phyloP scores from a whole-genome alignment of 495 filamentous ascomycete genomes.

The Aspergillus leporis region DNA sequence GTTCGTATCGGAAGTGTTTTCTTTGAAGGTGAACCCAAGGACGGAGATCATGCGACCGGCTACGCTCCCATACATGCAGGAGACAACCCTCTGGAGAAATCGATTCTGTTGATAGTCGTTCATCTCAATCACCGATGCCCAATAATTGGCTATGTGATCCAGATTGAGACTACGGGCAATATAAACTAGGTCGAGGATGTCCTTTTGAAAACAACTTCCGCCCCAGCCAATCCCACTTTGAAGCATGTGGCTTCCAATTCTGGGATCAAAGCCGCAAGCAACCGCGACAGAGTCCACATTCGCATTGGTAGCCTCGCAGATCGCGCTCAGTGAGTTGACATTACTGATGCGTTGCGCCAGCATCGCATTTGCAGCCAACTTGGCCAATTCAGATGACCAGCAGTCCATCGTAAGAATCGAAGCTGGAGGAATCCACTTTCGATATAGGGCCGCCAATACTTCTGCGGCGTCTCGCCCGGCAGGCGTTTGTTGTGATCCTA shows the following conservation, averaged over 20 bases:
- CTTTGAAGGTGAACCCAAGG: conserved; percentile 77
- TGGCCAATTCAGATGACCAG: conserved; percentile 76
- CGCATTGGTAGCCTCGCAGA: conserved; percentile 75
- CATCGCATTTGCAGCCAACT: conserved; percentile 77
- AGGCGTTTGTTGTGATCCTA: conserved; percentile 60
- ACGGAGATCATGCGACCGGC: conserved; percentile 68
- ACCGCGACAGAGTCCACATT: conserved; percentile 68
- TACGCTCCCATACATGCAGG: conserved; percentile 64
- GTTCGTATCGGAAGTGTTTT: conserved; percentile 71
- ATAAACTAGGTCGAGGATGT: conserved; percentile 74
- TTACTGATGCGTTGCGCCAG: conserved; percentile 79
- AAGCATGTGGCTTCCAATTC: conserved; percentile 69
- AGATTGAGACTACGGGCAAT: conserved; percentile 66
- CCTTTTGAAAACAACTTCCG: conserved; percentile 76
- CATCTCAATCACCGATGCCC: conserved; percentile 66
- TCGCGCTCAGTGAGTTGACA: conserved; percentile 74
- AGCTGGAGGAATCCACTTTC: conserved; percentile 62
- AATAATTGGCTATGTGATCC: conserved; percentile 71
- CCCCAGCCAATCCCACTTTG: conserved; percentile 74
- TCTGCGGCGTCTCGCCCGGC: conserved; percentile 59
- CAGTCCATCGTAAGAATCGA: conserved; percentile 70
- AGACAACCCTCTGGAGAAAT: conserved; percentile 57
- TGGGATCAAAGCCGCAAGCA: conserved; percentile 65
- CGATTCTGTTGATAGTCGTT: conserved; percentile 74
- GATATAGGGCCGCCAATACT: conserved; percentile 61